Conservation (phyloP, 345 rosid genomes). For the Gossypium raimondii region DNA sequence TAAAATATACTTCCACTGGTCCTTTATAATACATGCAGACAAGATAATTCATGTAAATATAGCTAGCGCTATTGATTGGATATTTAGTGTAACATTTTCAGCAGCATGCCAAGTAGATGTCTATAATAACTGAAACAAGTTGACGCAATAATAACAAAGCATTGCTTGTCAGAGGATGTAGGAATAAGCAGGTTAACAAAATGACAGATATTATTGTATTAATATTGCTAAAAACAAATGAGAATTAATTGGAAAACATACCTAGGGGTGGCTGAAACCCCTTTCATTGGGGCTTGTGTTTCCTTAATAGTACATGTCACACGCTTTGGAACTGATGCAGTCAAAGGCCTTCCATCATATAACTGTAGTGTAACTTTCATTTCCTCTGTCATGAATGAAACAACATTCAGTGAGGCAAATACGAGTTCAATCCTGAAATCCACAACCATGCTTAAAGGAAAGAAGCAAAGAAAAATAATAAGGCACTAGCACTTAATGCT, state of each 20-base stretch:
- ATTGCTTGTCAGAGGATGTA: not conserved
- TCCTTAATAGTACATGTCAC: conserved; percentile 69
- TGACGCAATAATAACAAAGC: not conserved
- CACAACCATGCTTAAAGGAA: not conserved
- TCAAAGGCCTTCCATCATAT: conserved; percentile 69
- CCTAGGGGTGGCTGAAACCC: conserved; percentile 69
- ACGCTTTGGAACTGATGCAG: conserved; percentile 75
- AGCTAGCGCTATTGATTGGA: not conserved
- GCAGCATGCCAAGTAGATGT: not conserved
- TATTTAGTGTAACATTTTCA: not conserved
- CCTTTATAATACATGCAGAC: not conserved
- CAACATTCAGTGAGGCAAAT: not conserved
- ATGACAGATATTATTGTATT: not conserved
- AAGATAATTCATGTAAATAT: not conserved
- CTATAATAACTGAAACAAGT: not conserved
- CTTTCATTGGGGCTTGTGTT: conserved; percentile 60
- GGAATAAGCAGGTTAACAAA: not conserved
- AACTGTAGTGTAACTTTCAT: conserved; percentile 71
- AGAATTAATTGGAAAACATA: conserved; percentile 22
- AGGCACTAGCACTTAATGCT: not conserved
- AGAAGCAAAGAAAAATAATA: not conserved
- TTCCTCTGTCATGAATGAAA: conserved; percentile 58
- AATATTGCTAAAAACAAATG: not conserved
- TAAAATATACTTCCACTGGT: not conserved
- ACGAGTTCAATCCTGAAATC: not conserved